Evolutionary conservation across 352 stramenopile species (phyloP), one percentile per base, ranked within the genome.

Genomic region (Halophytophthora batemanensis): DNA sequence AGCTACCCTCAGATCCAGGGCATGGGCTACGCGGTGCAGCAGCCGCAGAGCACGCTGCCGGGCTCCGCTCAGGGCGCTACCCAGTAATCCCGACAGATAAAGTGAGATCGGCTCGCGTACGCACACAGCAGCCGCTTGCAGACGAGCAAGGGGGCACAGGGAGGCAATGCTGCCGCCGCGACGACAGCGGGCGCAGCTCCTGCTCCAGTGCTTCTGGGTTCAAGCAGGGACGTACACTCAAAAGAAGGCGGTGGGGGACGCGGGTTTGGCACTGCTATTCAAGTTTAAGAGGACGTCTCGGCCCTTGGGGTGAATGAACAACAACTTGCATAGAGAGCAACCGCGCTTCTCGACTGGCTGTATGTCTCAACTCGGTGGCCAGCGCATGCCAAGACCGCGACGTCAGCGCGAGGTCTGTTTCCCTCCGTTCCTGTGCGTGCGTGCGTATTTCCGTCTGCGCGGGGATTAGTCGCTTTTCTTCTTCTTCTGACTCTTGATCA

Each of bases 401-500:
- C 43, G 39, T 53, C 35, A 46, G 53, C 56, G 60, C 50, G 37
- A 61, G 18, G n/a, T 41, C 28, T 19, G 23, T 19, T 53, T 21
- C 13, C 39, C 36, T 14, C 29, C 37, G n/a, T 13, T 45, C 34
- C 8, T 28, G 37, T 31, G 50, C 13, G 29, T 28, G 19, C 12
- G n/a, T 40, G 43, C 17, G 7, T 42, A 42, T n/a, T n/a, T 15
- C 45, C 48, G 22, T 25, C 44, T 21, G 56, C 54, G 38, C 21
- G 48, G 47, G 36, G 57, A n/a, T 33, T 69, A 73, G 39, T 69
- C 51, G 14, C 23, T 63, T 56, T 87, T 87, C 68, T 92, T 88
- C 34, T 86, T 79, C 56, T 72, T 83, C 53, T 91, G 85, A 50
- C 82, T 88, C 40, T 81, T 86, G 62, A 96, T 92, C 83, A 96